phyloP scores from a whole-genome alignment of 2,329 filamentous ascomycete species.

The Fusarium sp. region DNA sequence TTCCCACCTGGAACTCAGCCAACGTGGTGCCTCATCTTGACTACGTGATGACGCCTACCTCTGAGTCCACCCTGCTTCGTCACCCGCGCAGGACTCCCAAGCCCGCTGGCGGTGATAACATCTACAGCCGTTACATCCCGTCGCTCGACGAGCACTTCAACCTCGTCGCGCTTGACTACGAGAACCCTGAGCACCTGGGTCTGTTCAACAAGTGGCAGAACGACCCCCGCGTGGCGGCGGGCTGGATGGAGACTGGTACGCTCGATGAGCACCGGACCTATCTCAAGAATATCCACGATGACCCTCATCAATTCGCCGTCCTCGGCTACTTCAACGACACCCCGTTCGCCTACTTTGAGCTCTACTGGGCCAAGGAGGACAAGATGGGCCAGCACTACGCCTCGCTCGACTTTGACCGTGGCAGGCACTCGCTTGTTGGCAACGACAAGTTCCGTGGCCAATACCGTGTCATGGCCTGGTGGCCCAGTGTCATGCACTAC shows the following conservation, averaged over 20 bases:
- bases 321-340: constrained; percentile 79
- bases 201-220: constrained; percentile 86
- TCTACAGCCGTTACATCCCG: constrained; percentile 84
- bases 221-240: constrained; percentile 81
- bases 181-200: constrained; percentile 71
- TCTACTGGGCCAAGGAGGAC: constrained; percentile 70
- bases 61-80: constrained; percentile 58
- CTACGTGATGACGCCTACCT: constrained; percentile 52
- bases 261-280: constrained; percentile 81
- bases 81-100: constrained; percentile 80
- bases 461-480: constrained; percentile 73
- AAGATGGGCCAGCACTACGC: constrained; percentile 70
- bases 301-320: constrained; percentile 78
- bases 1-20: constrained; percentile 59
- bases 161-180: constrained; percentile 77
- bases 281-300: constrained; percentile 74
- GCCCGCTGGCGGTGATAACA: constrained; percentile 74
- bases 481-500: constrained; percentile 74
- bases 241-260: constrained; percentile 83
- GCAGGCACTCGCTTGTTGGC: constrained; percentile 70
- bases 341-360: constrained; percentile 81
- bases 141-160: constrained; percentile 81
- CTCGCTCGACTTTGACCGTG: constrained; percentile 70
- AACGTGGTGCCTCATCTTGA: constrained; percentile 57
- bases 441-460: constrained; percentile 72